Evolutionary conservation across 768 basidiomycete genomes (phyloP), one percentile per base, ranked within the genome.

Genomic region (Panaeolus papilionaceus): DNA sequence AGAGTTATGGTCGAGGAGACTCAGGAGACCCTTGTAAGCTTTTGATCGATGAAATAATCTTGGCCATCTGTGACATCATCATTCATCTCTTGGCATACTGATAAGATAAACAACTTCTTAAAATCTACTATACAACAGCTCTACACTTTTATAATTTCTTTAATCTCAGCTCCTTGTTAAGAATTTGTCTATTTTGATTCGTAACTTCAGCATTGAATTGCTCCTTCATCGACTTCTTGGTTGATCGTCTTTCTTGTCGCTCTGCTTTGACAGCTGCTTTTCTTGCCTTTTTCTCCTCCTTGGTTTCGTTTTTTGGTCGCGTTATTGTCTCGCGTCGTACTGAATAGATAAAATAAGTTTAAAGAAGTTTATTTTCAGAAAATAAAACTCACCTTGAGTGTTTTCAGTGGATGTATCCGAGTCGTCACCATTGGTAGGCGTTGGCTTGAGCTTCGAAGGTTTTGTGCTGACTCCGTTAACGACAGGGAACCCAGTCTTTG

Each of bases 281-380:
- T 37, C 93, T 84, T 0, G 85, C 83, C 72, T 84, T 92, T 76
- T 90, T 95, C 62, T 87, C 91, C 68, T 92, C 92, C 68, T 84
- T 85, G 0, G 89, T 85, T 78, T 99, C 98, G 68, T 89, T 83
- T 65, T 91, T 90, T 0, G 90, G 82, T 39, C 98, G 87, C 10
- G 86, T 80, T 66, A 94, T 76, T 0, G 93, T 93, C 66, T 83
- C 81, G 70, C 77, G 75, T 61, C 70, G 66, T 69, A 71, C 70
- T 78, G 78, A 68, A 45, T 33, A 67, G 3, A 42, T 38, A 42
- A 64, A 68, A 38, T 64, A 23, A 68, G 61, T 20, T 28, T 49
- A 23, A 38, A 37, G 10, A 40, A 18, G 12, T 39, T 44, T 47
- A 64, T 44, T 40, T 58, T 37, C 39, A 44, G 18, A 28, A n/a